A percentile compares a stretch with the other conserved stretches of the same genome.
These are phyloP conservation scores for Pseudopyricularia cyperi DNA, from an alignment of 2,329 filamentous ascomycete species.

Conservation along the genomic window DNA sequence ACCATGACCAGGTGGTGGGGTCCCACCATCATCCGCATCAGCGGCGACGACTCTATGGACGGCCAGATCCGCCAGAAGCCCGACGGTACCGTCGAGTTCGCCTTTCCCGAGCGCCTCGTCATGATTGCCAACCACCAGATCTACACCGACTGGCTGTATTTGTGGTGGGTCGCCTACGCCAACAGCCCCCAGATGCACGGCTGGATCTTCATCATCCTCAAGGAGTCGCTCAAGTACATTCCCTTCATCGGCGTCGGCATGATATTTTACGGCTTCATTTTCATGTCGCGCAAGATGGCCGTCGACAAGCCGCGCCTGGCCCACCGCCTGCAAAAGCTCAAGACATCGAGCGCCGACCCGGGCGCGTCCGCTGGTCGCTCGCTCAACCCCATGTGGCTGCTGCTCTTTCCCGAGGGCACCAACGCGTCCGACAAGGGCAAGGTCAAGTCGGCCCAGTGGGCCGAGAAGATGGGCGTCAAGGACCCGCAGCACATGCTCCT, in stretches of 20 bases:
- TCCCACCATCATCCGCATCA: constrained; percentile 71
- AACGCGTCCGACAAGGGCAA: constrained; percentile 63
- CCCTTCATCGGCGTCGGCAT: constrained; percentile 71
- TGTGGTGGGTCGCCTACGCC: constrained; percentile 90
- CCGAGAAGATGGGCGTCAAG: constrained; percentile 58
- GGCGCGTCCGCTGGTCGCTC: constrained; percentile 30
- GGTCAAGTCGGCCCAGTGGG: constrained; percentile 60
- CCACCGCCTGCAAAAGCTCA: constrained; percentile 59
- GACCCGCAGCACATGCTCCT: constrained; percentile 65
- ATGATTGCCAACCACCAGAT: constrained; percentile 86
- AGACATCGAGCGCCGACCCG: constrained; percentile 40
- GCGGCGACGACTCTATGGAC: constrained; percentile 67
- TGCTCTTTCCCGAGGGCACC: constrained; percentile 80
- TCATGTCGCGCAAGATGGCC: constrained; percentile 81
- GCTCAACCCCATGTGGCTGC: constrained; percentile 75
- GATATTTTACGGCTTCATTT: constrained; percentile 82
- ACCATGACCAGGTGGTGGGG: constrained; percentile 79
- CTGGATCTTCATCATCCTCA: constrained; percentile 80
- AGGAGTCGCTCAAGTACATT: constrained; percentile 72
- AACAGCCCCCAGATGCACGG: constrained; percentile 65
- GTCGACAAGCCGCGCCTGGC: constrained; percentile 65
- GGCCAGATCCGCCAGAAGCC: constrained; percentile 57
- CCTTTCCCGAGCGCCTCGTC: constrained; percentile 69
- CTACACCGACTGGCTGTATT: constrained; percentile 84
- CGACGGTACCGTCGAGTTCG: constrained; percentile 63